phyloP scores from a whole-genome alignment of 805 yeast genomes.

The Candida peoriensis region DNA sequence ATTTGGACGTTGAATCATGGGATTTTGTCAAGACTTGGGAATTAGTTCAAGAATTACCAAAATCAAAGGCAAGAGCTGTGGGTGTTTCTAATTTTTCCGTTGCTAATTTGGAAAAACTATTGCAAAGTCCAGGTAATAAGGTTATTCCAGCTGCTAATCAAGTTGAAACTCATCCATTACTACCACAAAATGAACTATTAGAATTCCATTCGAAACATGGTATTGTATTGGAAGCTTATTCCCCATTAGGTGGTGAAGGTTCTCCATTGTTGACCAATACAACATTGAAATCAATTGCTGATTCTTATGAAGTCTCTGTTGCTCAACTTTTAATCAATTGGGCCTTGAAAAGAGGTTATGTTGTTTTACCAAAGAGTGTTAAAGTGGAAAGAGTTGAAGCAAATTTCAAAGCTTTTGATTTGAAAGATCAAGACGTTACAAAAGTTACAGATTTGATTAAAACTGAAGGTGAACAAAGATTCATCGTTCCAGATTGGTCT shows the following conservation, averaged over 20 bases:
- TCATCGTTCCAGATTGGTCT: conserved; percentile 13
- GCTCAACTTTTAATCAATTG: conserved; percentile 54
- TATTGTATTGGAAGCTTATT: conserved; percentile 15
- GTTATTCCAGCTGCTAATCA: conserved; percentile 19
- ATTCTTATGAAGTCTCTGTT: conserved; percentile 34
- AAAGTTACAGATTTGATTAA: conserved; percentile 21
- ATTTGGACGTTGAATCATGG: conserved; percentile 45
- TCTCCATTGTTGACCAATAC: conserved; percentile 27
- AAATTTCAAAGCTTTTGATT: conserved; percentile 19
- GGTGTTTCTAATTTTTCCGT: conserved; percentile 23
- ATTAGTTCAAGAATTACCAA: conserved; percentile 10
- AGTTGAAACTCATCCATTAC: conserved; percentile 20
- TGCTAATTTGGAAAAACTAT: conserved; percentile 12
- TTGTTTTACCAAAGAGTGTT: conserved; percentile 47
- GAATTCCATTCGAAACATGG: conserved; percentile 12
- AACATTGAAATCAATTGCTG: conserved; percentile 38
- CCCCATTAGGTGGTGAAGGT: conserved; percentile 16
- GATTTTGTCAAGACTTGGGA: conserved; percentile 19
- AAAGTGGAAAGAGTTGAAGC: conserved; percentile 35
- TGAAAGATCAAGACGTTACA: conserved; percentile 21
- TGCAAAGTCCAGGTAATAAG: conserved; percentile 9
- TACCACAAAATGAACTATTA: conserved; percentile 18
- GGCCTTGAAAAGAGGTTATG: conserved; percentile 55
- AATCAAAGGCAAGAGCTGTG: conserved; percentile 13
- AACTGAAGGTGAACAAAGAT: conserved; percentile 27